Base-by-base conservation (phyloP, 768 basidiomycete species). In the Kwoniella dendrophila region DNA sequence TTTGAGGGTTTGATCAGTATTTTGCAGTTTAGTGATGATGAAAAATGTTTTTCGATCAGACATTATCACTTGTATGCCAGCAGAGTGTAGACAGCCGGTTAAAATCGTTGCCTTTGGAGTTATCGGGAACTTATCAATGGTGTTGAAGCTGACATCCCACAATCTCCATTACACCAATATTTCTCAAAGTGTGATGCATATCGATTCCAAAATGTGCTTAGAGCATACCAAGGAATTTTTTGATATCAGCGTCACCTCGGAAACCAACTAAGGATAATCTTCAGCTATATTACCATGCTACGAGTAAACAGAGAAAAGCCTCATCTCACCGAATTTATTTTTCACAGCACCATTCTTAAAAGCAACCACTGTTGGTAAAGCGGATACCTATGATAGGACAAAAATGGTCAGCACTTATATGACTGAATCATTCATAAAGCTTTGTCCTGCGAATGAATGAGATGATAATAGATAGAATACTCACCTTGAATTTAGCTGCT, bases 341-440 rank as follows among this genome's bases (percentile, higher is more conserved):
- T 64, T 69, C 18, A 68, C 66, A 22, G 68, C 63, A 2, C 75
- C 75, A 58, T 77, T 69, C 57, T 70, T 73, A 67, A 77, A 77
- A 2, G 75, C 75, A 8, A 74, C 60, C 1, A 77, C 75, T 14
- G 75, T 77, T 0, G 75, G 75, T n/a, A 77, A 56, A 1, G 71
- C 64, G n/a, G 63, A 56, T 33, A 77, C 70, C 71, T 74, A 53
- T 26, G 0, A 18, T 5, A 32, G 8, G 34, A 36, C 10, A 20
- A 30, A 49, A 18, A 32, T 36, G 24, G 12, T 14, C 29, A 44
- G n/a, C 24, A 14, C 43, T 18, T 4, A 20, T n/a, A 4, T 11
- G 20, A n/a, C 3, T 4, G 24, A 11, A 6, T 3, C 16, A 7
- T 51, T 33, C 49, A 32, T 34, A 2, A 14, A 49, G 29, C 47